Base-by-base conservation (phyloP, 2,329 filamentous ascomycete genomes). In the Penicillium sp. region DNA sequence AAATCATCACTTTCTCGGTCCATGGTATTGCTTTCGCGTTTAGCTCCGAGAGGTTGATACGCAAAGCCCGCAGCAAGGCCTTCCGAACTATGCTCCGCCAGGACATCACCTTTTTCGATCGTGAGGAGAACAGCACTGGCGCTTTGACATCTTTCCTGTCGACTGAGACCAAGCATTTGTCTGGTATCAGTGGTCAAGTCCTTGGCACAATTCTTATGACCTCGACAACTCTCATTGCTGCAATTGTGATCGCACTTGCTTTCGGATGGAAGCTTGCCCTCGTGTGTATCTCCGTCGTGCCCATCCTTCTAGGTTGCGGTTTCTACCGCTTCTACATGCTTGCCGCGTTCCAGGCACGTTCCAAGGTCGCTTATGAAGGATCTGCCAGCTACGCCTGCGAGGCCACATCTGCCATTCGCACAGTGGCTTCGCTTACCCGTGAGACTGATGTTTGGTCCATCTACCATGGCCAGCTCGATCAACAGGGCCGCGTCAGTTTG, bases 331-430 rank as follows among this genome's bases (percentile, higher is more conserved):
- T 97, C 75, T 92, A 85, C 74, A 86, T 94, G 75, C 81, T 95
- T 19, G 86, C 90, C 1, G 82, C 85, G 60, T 96, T 91, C 77
- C 89, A 90, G 75, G 81, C 81, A 35, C 87, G 89, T 23, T 87
- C 91, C 1, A 95, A 94, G 78, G 79, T 80, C 61, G 87, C 90
- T 4, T 92, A 97, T 69, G 82, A 90, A 67, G 78, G 82, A 53
- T 93, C 90, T 55, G 93, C 93, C 7, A 88, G 87, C 52, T 96
- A 89, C 68, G 94, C 94, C 10, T 94, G 92, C 43, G 94, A 99
- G 73, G 92, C 92, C 40, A 96, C 95, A 30, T 92, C 90, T 2
- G 89, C 92, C 7, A 97, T 97, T 62, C 88, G 93, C 47, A 97
- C 94, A 2, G 92, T 97, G 9, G 93, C 92, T 4, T 90, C 91